Base-by-base conservation (phyloP, 345 rosid genomes). In the Citrus unshiu region DNA sequence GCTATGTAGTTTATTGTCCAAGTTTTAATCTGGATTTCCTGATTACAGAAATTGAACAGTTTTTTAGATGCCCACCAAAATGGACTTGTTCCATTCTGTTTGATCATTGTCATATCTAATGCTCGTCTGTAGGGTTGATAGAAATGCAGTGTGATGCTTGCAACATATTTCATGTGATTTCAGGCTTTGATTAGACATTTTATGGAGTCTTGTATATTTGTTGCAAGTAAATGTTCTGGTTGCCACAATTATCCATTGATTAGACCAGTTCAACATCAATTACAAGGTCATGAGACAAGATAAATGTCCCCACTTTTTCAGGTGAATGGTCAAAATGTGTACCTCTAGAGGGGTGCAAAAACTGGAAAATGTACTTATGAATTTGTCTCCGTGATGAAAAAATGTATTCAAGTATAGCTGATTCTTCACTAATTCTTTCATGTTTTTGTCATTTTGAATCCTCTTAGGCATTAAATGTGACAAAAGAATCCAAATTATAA, bases 131-230 rank as follows among this genome's bases (percentile, higher is more conserved):
- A 64, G 56, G 73, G 65, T 65, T 73, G 64, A 72, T 60, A 60
- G 49, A 68, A 54, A 30, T 70, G 68, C n/a, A 40, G 59, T 71
- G 78, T 13, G 57, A 64, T 78, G 69, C 80, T 75, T 78, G 43
- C 12, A 68, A 76, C 35, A 46, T 19, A 43, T 43, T 43, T 61
- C 13, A 12, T 19, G 46, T 62, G 40, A 27, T 13, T 40, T 22
- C 21, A 35, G 19, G 58, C 25, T 60, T 39, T 56, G 51, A 13
- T 46, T 46, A 9, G 51, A 46, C 51, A 59, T 51, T 35, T 12
- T 16, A 39, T 60, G 22, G 67, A 14, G 22, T 16, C 51, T 29
- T 46, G 9, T 16, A 29, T 29, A 13, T 56, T 49, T 56, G 46
- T 30, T 16, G 25, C 75, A 49, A 14, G 35, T 22, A 16, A 27